A percentile compares a stretch with the other conserved stretches of the same genome.
These are phyloP conservation scores for Arabidopsis arenosa DNA, from an alignment of 345 rosid species.

Conservation along the genomic window DNA sequence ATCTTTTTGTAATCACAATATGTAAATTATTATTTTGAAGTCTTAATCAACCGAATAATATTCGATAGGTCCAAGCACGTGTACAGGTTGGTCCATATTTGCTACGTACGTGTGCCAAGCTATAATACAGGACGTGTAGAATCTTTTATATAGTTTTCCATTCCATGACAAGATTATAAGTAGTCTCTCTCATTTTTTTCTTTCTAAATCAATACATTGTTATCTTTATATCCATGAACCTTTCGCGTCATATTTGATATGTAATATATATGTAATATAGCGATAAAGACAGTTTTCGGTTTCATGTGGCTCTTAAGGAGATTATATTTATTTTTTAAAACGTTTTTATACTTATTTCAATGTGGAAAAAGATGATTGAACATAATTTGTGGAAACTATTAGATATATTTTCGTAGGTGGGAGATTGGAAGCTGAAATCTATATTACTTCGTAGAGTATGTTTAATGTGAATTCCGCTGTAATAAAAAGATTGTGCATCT, in stretches of 20 bases:
- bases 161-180: background rate
- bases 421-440: conserved; percentile 29
- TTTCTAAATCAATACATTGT: background rate
- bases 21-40: conserved; percentile 5
- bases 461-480: background rate
- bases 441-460: background rate
- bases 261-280: background rate
- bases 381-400: background rate
- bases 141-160: conserved; percentile 1
- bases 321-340: background rate
- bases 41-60: conserved; percentile 4
- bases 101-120: conserved; percentile 43
- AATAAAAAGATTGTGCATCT: background rate
- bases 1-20: background rate
- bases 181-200: background rate
- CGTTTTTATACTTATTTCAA: background rate
- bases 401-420: background rate
- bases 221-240: background rate
- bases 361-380: background rate
- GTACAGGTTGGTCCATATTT: conserved; percentile 59
- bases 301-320: background rate
- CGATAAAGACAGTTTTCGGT: background rate
- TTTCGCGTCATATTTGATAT: background rate
- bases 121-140: conserved; percentile 19
- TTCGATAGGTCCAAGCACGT: conserved; percentile 53